Conservation (phyloP, 2,329 filamentous ascomycete genomes). For the Aphanoascus verrucosus region DNA sequence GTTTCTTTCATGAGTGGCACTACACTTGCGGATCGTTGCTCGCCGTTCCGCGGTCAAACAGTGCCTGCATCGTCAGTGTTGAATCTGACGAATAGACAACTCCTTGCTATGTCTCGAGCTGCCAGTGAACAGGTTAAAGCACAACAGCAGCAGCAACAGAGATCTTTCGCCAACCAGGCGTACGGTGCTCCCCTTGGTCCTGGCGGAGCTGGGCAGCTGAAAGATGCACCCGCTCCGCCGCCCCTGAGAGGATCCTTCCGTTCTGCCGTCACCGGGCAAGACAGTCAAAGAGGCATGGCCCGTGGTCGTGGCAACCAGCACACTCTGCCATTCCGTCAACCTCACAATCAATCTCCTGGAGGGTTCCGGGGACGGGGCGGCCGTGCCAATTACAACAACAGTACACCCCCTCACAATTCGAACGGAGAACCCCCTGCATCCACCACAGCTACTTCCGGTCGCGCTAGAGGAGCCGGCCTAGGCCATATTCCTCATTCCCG, state of each 20-base stretch:
- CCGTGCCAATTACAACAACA: background rate
- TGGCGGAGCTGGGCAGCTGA: conserved; percentile 51
- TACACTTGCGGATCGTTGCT: conserved; percentile 77
- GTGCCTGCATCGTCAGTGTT: conserved; percentile 79
- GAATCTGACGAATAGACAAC: conserved; percentile 73
- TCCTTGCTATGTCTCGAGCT: conserved; percentile 49
- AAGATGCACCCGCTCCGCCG: conserved; percentile 45
- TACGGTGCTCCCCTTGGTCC: conserved; percentile 49
- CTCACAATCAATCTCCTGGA: background rate
- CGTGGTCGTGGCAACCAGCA: conserved; percentile 26
- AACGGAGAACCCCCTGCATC: background rate
- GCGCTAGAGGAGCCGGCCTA: conserved; percentile 10
- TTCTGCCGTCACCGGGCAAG: conserved; percentile 43
- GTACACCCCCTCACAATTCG: background rate
- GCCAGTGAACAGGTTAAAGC: conserved; percentile 25
- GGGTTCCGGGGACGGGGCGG: conserved; percentile 1
- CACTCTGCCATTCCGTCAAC: conserved; percentile 19
- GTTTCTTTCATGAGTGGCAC: conserved; percentile 95
- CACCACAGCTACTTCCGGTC: background rate
- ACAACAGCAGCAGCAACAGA: conserved; percentile 48
- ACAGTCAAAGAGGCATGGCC: conserved; percentile 29
- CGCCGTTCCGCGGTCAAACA: conserved; percentile 86
- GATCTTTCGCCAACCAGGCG: conserved; percentile 42
- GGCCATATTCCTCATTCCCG: conserved; percentile 12
- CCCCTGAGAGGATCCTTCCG: conserved; percentile 50